Percentiles rank a stretch among this genome's conserved stretches.
These are phyloP conservation scores for Chloranthus sessilifolius DNA, from an alignment of 164 flowering plant genomes.

Conservation along the genomic window DNA sequence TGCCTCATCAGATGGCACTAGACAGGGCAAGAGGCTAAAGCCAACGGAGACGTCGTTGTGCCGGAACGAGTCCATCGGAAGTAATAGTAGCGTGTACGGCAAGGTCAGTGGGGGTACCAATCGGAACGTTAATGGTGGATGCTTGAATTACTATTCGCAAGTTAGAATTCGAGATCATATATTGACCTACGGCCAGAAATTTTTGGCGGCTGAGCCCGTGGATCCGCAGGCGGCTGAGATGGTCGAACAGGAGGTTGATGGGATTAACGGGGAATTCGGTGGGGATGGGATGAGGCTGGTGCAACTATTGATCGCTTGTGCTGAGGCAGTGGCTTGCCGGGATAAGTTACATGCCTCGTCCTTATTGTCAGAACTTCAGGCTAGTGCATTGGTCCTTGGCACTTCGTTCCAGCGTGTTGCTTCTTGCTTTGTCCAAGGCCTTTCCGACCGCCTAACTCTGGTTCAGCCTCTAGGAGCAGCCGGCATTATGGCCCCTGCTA, in stretches of 20 bases:
- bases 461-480: conserved; percentile 50
- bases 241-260: conserved; percentile 9
- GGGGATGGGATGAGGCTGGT: conserved; percentile 49
- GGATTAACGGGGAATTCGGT: conserved; percentile 15
- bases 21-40: conserved; percentile 14
- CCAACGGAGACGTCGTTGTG: conserved; percentile 9
- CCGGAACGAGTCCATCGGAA: conserved; percentile 23
- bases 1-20: conserved; percentile 9
- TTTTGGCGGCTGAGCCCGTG: conserved; percentile 42
- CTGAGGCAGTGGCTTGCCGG: conserved; percentile 65
- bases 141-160: conserved; percentile 26
- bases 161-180: conserved; percentile 46
- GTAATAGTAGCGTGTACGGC: conserved; percentile 8
- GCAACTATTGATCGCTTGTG: conserved; percentile 49
- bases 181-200: conserved; percentile 34
- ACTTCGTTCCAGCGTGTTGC: conserved; percentile 64
- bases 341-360: conserved; percentile 50
- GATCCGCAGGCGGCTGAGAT: conserved; percentile 36
- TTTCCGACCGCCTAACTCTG: conserved; percentile 35
- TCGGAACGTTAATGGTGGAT: conserved; percentile 14
- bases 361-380: conserved; percentile 41
- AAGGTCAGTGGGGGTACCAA: conserved; percentile 8
- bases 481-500: conserved; percentile 23
- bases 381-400: conserved; percentile 54
- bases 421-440: conserved; percentile 64